phyloP scores from a whole-genome alignment of 306 rosid genomes.

The Betula pendula region DNA sequence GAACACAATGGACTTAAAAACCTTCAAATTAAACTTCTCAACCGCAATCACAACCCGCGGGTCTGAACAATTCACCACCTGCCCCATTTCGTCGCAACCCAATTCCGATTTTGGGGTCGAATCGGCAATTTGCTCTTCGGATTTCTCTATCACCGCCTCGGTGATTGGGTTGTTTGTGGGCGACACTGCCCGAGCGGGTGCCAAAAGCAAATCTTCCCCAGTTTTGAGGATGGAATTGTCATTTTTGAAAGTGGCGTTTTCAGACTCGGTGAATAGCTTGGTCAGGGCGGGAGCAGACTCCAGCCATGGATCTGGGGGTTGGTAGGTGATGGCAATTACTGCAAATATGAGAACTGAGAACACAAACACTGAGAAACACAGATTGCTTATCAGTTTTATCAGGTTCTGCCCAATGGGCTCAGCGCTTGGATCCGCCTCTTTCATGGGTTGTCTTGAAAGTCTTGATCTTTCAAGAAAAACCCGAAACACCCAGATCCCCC shows the following conservation, averaged over 20 bases:
- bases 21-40: constrained; percentile 70
- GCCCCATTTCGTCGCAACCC: constrained; percentile 35
- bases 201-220: constrained; percentile 69
- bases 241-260: constrained; percentile 80
- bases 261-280: constrained; percentile 65
- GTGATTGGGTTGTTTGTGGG: constrained; percentile 44
- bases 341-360: constrained; percentile 83
- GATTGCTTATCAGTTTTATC: constrained; percentile 77
- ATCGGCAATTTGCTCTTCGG: constrained; percentile 45
- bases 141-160: constrained; percentile 53
- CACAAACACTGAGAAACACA: constrained; percentile 86
- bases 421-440: constrained; percentile 49
- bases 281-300: constrained; percentile 90
- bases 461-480: not conserved
- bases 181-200: constrained; percentile 35
- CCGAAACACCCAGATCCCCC: too few relatives aligned
- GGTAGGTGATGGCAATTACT: constrained; percentile 92
- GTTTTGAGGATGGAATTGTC: constrained; percentile 76
- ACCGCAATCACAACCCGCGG: constrained; percentile 65
- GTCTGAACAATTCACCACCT: constrained; percentile 69
- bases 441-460: constrained; percentile 48
- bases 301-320: constrained; percentile 99
- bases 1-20: constrained; percentile 72
- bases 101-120: constrained; percentile 26
- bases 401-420: constrained; percentile 91